Percentiles rank a stretch among this genome's conserved stretches.
These are phyloP conservation scores for sweet orange (Citrus sinensis) DNA, from an alignment of 345 rosid genomes.

Conservation along the genomic window DVS_A1.0 CM039168.1:13431001-13431500, in stretches of 20 bases:
- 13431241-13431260: constrained; percentile 7
- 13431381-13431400: constrained; percentile 45
- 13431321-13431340: constrained; percentile 56
- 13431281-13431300: constrained; percentile 65
- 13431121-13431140: constrained; percentile 89
- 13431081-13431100: constrained; percentile 61
- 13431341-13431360: constrained; percentile 54
- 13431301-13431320: constrained; percentile 67
- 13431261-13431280: constrained; percentile 48
- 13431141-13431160: constrained; percentile 83
- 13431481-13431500: constrained; percentile 74
- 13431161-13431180: constrained; percentile 65
- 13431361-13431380: constrained; percentile 45
- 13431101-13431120: constrained; percentile 68
- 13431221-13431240: constrained; percentile 12
- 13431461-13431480: constrained; percentile 50
- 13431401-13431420: constrained; percentile 45
- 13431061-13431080: constrained; percentile 63
- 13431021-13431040: constrained; percentile 72
- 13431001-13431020: constrained; percentile 82
- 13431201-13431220: background rate
- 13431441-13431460: constrained; percentile 47
- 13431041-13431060: constrained; percentile 83
- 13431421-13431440: constrained; percentile 55
- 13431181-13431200: constrained; percentile 53